A percentile compares a stretch with the other conserved stretches of the same genome.
Evolutionary conservation across 805 yeast genomes (phyloP).

Genomic region (Candida hispaniensis): DNA sequence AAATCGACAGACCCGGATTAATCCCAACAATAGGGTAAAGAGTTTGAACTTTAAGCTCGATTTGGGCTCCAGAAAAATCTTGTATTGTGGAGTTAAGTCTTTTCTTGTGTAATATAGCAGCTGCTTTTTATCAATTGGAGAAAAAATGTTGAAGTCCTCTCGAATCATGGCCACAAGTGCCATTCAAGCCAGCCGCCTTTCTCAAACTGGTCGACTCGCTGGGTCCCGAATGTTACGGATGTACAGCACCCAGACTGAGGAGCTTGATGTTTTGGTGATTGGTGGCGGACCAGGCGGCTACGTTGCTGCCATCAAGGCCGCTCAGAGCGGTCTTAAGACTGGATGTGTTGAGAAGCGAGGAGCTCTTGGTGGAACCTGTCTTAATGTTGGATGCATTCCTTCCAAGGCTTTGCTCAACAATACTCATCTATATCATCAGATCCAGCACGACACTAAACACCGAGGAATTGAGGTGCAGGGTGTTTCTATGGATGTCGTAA

Average conservation of each 20-base stretch:
- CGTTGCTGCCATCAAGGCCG: conserved; percentile 97
- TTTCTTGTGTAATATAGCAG: too few species aligned
- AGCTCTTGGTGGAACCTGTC: conserved; percentile 92
- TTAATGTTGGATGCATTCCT: conserved; percentile 98
- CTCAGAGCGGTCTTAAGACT: conserved; percentile 87
- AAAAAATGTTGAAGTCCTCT: too few species aligned
- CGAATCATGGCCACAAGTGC: not conserved
- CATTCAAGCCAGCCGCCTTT: not conserved
- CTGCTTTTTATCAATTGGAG: too few species aligned
- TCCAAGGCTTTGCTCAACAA: conserved; percentile 92
- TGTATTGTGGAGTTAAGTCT: too few species aligned
- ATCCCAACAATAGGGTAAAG: too few species aligned
- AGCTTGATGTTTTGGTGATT: conserved; percentile 85
- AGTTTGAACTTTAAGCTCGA: too few species aligned
- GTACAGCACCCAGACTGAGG: too few species aligned
- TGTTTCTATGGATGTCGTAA: conserved; percentile 61
- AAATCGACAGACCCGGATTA: too few species aligned
- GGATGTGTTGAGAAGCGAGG: conserved; percentile 98
- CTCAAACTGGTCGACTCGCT: too few species aligned
- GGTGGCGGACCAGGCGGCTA: conserved; percentile 99
- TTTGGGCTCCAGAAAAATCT: too few species aligned
- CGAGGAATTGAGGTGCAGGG: conserved; percentile 84
- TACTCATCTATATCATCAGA: conserved; percentile 84
- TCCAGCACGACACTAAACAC: conserved; percentile 67
- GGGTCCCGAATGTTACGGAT: too few species aligned